Base-by-base conservation (phyloP, 371 early-diverging fungal genomes). In the Mucor indicus region DNA sequence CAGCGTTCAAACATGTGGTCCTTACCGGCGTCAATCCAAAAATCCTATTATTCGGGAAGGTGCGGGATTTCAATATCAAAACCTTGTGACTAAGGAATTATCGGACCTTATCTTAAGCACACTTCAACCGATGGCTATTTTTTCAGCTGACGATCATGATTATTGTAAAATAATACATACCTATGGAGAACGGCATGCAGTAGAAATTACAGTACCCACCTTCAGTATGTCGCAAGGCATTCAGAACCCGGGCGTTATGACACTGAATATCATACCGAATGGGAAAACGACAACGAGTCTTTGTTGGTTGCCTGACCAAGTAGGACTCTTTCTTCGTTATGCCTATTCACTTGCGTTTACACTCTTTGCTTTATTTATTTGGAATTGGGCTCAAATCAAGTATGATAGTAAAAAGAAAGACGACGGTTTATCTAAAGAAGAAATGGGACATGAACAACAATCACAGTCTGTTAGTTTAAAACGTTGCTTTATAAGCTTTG, bases 111-210 rank as follows among this genome's bases (percentile, higher is more conserved):
- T 96, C n/a, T 63, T 95, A 10, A 50, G 69, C 0, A 69, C 40
- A 1, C 55, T 92, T 11, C 54, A 79, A 16, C 95, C 97, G 0
- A 57, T 61, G 0, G 66, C 85, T 4, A 72, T 93, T 2, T 84
- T 95, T 45, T 90, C 90, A 37, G 97, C 93, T 15, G 95, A 96
- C 55, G 95, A 96, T 61, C 95, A 96, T 53, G 95, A 95, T 51
- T 87, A 87, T 57, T 96, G 97, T 57, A 68, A 66, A 38, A 64
- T 84, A 1, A 38, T 55, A 2, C 61, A 60, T 37, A 12, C n/a
- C 0, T 4, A 20, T 12, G 33, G 25, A 3, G 19, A 37, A 4
- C 23, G 37, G 21, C 8, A 17, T 6, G 48, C 51, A 1, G 32
- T 30, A 4, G 82, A 77, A 52, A 62, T 71, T 7, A 65, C 76